Evolutionary conservation across 2,329 filamentous ascomycete genomes (phyloP).

Genomic region (Ilyonectria robusta): DNA sequence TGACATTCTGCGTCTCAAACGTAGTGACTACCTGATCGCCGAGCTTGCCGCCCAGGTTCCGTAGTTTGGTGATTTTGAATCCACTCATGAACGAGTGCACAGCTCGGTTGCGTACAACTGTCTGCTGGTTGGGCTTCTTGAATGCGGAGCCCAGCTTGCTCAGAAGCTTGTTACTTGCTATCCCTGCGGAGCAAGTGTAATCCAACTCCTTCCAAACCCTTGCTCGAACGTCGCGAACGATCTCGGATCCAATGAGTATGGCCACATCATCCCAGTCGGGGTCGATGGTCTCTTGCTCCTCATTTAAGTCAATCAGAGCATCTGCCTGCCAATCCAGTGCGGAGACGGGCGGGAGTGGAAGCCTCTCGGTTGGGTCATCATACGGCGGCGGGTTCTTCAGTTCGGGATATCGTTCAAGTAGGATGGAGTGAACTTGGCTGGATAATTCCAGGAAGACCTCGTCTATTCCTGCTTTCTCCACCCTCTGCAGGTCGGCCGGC

Average conservation of each 20-base stretch:
- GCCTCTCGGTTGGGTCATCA: slow-evolving; percentile 77
- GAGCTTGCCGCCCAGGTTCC: slow-evolving; percentile 94
- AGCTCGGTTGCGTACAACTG: slow-evolving; percentile 90
- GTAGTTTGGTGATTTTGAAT: slow-evolving; percentile 95
- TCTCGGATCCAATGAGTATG: slow-evolving; percentile 89
- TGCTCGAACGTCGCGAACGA: slow-evolving; percentile 82
- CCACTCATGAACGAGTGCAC: slow-evolving; percentile 82
- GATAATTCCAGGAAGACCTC: slow-evolving; percentile 96
- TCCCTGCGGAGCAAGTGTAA: slow-evolving; percentile 93
- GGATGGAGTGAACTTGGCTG: slow-evolving; percentile 81
- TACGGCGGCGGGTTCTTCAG: slow-evolving; percentile 76
- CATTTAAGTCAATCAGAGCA: slow-evolving; percentile 84
- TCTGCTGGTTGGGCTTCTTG: slow-evolving; percentile 96
- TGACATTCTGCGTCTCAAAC: slow-evolving; percentile 86
- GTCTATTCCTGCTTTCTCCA: slow-evolving; percentile 96
- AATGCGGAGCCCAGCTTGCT: slow-evolving; percentile 93
- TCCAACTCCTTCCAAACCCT: slow-evolving; percentile 78
- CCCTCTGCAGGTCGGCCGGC: slow-evolving; percentile 74
- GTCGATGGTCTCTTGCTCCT: slow-evolving; percentile 81
- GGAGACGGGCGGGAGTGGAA: slow-evolving; percentile 79
- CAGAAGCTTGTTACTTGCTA: slow-evolving; percentile 94
- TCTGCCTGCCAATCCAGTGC: slow-evolving; percentile 88
- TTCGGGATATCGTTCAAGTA: slow-evolving; percentile 84
- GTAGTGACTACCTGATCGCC: slow-evolving; percentile 87
- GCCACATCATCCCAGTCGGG: slow-evolving; percentile 98